Evolutionary conservation across 1,139 yeast species (phyloP).

Genomic region (Arxiozyma slooffiae): DNA sequence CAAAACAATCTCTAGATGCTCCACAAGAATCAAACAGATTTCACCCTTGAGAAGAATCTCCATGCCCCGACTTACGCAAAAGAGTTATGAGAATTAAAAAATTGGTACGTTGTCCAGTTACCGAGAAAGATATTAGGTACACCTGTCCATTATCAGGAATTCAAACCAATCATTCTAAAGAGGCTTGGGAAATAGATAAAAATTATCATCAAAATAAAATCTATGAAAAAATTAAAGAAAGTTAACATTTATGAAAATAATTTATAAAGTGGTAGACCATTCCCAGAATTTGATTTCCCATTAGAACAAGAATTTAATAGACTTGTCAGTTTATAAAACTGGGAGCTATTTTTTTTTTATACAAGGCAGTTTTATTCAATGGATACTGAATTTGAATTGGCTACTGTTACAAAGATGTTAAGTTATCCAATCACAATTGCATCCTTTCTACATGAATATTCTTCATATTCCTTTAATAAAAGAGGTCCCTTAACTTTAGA

Average conservation of each 20-base stretch:
- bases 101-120: constrained; percentile 85
- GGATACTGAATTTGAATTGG: constrained; percentile 94
- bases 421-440: constrained; percentile 91
- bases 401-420: constrained; percentile 89
- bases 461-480: constrained; percentile 74
- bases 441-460: constrained; percentile 67
- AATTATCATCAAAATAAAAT: constrained; percentile 60
- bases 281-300: constrained; percentile 94
- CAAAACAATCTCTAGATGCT: constrained; percentile 50
- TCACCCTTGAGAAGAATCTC: constrained; percentile 86
- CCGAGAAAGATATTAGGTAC: constrained; percentile 66
- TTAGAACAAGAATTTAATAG: constrained; percentile 69
- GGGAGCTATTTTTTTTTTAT: constrained; percentile 89
- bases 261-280: constrained; percentile 82
- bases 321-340: constrained; percentile 65
- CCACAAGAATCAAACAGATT: constrained; percentile 62
- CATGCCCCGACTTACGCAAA: constrained; percentile 76
- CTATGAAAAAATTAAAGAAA: constrained; percentile 67
- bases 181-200: constrained; percentile 79
- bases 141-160: constrained; percentile 94
- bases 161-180: constrained; percentile 87
- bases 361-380: constrained; percentile 89
- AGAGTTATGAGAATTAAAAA: constrained; percentile 89
- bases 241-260: constrained; percentile 94
- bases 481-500: constrained; percentile 84